These are phyloP conservation scores for Russula dissimulans DNA, from an alignment of 768 basidiomycete species.

Conservation along the genomic window DNA sequence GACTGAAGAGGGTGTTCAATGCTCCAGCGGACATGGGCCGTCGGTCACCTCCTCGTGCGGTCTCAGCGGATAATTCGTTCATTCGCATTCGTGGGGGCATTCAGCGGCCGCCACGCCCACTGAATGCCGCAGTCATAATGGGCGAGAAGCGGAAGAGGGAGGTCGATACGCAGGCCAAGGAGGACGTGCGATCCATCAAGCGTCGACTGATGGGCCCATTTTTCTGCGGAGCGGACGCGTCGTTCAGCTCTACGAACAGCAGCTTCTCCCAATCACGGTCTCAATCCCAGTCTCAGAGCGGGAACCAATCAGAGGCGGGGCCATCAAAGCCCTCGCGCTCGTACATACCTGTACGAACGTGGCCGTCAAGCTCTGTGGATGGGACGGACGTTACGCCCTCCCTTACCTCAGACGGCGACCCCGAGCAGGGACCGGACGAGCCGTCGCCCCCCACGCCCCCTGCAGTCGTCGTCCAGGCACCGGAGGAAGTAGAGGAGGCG, in stretches of 20 bases:
- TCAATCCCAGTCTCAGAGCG: background rate
- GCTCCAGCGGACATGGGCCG: slow-evolving; percentile 21
- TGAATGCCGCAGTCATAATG: background rate
- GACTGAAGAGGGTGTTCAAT: slow-evolving; percentile 49
- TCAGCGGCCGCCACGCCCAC: slow-evolving; percentile 9
- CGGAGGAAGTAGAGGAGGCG: background rate
- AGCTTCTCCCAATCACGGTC: slow-evolving; percentile 10
- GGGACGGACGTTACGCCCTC: slow-evolving; percentile 20
- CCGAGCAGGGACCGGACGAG: slow-evolving; percentile 13
- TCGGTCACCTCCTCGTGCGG: slow-evolving; percentile 12
- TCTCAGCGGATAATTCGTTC: background rate
- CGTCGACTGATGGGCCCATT: slow-evolving; percentile 11
- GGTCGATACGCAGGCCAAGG: background rate
- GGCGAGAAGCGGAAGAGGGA: slow-evolving; percentile 18
- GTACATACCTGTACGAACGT: slow-evolving; percentile 6
- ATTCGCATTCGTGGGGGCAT: background rate
- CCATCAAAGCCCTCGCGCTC: slow-evolving; percentile 6
- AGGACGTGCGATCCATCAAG: background rate
- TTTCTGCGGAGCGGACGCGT: slow-evolving; percentile 3
- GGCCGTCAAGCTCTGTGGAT: slow-evolving; percentile 17
- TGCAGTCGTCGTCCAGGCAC: background rate
- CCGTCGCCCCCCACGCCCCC: slow-evolving; percentile 17
- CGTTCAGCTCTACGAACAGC: background rate
- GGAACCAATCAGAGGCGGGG: slow-evolving; percentile 1
- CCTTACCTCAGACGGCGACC: slow-evolving; percentile 17